Conservation (phyloP, 257 asterid species). For the Lavandula angustifolia region DNA sequence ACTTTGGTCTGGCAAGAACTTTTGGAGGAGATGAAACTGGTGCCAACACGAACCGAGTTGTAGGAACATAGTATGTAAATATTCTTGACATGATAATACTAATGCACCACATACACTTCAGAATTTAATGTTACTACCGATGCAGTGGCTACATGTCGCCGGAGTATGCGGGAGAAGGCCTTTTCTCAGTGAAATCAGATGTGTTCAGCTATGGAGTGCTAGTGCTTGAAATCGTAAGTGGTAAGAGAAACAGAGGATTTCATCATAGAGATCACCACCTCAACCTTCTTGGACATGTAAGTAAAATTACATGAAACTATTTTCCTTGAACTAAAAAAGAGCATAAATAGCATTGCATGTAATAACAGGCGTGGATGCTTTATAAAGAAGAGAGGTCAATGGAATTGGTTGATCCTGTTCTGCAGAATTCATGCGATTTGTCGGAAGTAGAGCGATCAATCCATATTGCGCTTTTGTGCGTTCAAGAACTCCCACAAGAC, state of each 20-base stretch:
- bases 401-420: constrained; percentile 7
- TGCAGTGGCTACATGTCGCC: constrained; percentile 48
- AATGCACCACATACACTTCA: no score
- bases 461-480: constrained; percentile 39
- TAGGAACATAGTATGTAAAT: constrained; percentile 62
- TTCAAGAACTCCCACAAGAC: constrained; percentile 31
- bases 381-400: neutral
- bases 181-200: constrained; percentile 39
- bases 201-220: constrained; percentile 43
- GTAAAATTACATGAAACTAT: neutral
- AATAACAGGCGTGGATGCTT: constrained; percentile 28
- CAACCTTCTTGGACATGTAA: constrained; percentile 46
- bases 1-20: constrained; percentile 53
- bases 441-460: constrained; percentile 5
- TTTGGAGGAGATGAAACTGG: constrained; percentile 47
- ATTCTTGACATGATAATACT: no score
- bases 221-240: constrained; percentile 38
- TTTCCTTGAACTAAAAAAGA: neutral
- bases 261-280: constrained; percentile 10
- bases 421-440: neutral
- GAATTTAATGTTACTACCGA: no score
- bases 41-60: constrained; percentile 48
- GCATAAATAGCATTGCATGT: neutral
- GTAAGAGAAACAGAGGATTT: constrained; percentile 35
- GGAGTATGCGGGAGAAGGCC: constrained; percentile 32